Evolutionary conservation across 2,329 filamentous ascomycete species (phyloP).

Genomic region (Amauroascus verrucosus): DNA sequence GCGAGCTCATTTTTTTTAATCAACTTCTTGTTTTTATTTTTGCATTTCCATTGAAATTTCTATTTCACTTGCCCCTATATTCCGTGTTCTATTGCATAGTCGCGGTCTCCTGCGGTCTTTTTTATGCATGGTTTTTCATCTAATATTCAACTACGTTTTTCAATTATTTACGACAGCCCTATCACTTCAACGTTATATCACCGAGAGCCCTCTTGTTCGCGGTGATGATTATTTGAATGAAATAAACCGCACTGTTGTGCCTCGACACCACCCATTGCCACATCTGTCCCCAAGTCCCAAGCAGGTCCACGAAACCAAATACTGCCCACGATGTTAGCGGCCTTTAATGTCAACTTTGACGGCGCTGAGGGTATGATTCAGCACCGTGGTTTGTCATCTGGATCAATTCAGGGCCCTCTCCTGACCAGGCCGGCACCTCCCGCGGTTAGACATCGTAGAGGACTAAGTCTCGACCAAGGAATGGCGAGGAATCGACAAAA

Average conservation of each 20-base stretch:
- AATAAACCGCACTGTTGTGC: slow-evolving; percentile 1
- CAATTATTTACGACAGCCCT: not conserved
- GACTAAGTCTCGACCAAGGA: slow-evolving; percentile 67
- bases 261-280: not conserved
- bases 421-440: slow-evolving; percentile 15
- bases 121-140: not conserved
- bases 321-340: slow-evolving; percentile 1
- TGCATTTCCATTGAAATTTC: not conserved
- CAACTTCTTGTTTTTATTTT: not conserved
- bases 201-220: not conserved
- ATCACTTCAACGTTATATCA: not conserved
- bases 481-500: slow-evolving; percentile 11
- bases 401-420: slow-evolving; percentile 18
- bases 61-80: not conserved
- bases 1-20: not conserved
- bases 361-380: not conserved
- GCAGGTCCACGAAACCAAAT: not conserved
- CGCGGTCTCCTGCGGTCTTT: not conserved
- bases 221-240: slow-evolving; percentile 1
- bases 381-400: not conserved
- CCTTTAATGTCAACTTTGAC: slow-evolving; percentile 7
- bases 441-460: slow-evolving; percentile 58
- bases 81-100: not conserved
- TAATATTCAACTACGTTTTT: not conserved
- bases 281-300: not conserved